phyloP scores from a whole-genome alignment of 2,329 filamentous ascomycete species.

The Ramularia collo-cygni region DNA sequence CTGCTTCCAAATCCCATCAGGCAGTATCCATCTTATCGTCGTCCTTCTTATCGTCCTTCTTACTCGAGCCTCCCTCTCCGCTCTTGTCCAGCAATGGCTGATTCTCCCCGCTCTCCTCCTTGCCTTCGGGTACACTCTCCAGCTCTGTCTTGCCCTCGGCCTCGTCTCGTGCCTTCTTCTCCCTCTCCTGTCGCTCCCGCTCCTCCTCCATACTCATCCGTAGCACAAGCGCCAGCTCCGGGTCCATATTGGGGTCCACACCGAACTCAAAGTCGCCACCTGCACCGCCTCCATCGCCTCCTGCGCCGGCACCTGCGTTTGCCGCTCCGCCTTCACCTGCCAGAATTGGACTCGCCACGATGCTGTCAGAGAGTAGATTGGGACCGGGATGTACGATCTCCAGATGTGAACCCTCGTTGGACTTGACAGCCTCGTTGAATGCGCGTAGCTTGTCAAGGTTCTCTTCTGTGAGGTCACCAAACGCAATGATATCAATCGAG shows the following conservation, averaged over 20 bases:
- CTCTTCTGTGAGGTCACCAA: constrained; percentile 87
- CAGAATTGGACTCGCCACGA: constrained; percentile 83
- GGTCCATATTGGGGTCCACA: constrained; percentile 85
- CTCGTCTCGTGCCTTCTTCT: constrained; percentile 62
- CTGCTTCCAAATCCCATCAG: constrained; percentile 11
- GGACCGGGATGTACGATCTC: constrained; percentile 85
- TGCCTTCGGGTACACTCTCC: constrained; percentile 65
- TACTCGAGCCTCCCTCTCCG: constrained; percentile 22
- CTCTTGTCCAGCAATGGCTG: constrained; percentile 41
- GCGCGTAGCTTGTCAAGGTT: constrained; percentile 82
- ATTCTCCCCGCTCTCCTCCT: constrained; percentile 55
- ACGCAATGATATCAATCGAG: constrained; percentile 88
- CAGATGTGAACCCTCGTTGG: constrained; percentile 82
- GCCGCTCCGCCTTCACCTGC: constrained; percentile 67
- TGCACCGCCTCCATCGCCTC: constrained; percentile 39
- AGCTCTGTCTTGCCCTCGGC: constrained; percentile 67
- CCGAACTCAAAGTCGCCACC: constrained; percentile 74
- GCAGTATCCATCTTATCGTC: constrained; percentile 30
- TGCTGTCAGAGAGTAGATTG: constrained; percentile 85
- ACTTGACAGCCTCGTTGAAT: constrained; percentile 90
- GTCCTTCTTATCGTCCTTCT: constrained; percentile 23
- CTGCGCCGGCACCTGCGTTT: constrained; percentile 39
- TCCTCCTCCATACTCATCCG: constrained; percentile 99
- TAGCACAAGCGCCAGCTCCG: constrained; percentile 86
- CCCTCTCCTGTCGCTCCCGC: constrained; percentile 84